Percentiles rank a stretch among this genome's conserved stretches.
These are phyloP conservation scores for Trichoderma semiorbis DNA, from an alignment of 2,329 filamentous ascomycete genomes.

Conservation along the genomic window DNA sequence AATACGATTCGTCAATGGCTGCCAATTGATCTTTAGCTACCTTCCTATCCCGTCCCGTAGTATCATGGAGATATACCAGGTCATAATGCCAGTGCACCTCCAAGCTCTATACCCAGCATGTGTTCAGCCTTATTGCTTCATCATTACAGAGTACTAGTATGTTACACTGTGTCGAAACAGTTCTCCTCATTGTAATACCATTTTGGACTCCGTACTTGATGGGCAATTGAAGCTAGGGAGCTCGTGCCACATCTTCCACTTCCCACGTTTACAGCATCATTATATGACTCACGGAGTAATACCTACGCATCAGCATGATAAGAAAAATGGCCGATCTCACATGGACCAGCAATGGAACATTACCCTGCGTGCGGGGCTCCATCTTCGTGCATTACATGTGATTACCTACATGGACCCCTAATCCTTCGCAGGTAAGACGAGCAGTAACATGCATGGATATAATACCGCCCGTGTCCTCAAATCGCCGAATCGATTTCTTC, in stretches of 20 bases:
- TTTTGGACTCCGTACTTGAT: background rate
- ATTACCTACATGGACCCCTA: background rate
- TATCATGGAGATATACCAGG: background rate
- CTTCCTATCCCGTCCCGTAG: background rate
- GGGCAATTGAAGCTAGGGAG: background rate
- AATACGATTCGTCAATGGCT: background rate
- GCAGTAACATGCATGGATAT: background rate
- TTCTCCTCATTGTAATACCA: background rate
- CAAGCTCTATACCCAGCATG: background rate
- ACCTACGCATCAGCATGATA: background rate
- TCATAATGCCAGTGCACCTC: background rate
- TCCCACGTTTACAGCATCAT: background rate
- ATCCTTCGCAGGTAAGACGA: background rate
- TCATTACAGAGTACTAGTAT: background rate
- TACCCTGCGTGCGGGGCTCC: conserved; percentile 1
- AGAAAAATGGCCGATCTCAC: background rate
- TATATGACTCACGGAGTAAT: background rate
- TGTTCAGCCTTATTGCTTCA: background rate
- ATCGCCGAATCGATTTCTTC: background rate
- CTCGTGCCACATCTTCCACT: background rate
- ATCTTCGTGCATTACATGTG: conserved; percentile 3
- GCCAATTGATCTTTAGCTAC: background rate
- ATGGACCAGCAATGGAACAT: background rate
- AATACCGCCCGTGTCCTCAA: background rate
- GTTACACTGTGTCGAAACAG: background rate